Evolutionary conservation across 2,329 filamentous ascomycete species (phyloP).

Genomic region (Colletotrichum sidae): DNA sequence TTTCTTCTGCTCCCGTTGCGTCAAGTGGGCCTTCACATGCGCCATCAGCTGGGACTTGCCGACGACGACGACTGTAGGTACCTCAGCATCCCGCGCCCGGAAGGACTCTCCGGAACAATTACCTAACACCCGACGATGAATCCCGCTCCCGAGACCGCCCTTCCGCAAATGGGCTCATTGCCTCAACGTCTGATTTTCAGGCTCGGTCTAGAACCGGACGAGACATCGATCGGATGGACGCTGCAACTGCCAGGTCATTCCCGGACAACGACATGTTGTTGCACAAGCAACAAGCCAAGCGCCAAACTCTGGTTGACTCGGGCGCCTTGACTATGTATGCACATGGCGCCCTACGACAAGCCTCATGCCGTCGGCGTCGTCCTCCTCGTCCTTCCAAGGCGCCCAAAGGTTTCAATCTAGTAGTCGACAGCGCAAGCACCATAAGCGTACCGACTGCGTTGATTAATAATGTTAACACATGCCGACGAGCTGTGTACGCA

Average conservation of each 20-base stretch:
- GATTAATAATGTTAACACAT: neutral
- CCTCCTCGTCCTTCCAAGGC: neutral
- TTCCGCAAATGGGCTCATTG: conserved; percentile 20
- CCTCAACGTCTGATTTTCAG: neutral
- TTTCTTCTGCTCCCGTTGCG: conserved; percentile 5
- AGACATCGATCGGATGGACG: conserved; percentile 13
- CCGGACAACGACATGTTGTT: conserved; percentile 8
- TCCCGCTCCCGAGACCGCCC: conserved; percentile 14
- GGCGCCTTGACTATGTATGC: conserved; percentile 2
- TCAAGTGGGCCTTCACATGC: conserved; percentile 6
- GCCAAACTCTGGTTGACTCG: conserved; percentile 13
- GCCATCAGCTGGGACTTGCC: conserved; percentile 5
- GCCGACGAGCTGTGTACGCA: neutral
- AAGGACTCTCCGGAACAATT: conserved; percentile 23
- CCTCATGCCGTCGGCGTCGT: conserved; percentile 19
- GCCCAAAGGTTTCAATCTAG: no score
- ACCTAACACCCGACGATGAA: conserved; percentile 14
- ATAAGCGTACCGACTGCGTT: conserved; percentile 12
- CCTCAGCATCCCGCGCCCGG: conserved; percentile 22
- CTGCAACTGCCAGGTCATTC: neutral
- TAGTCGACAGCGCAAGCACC: no score
- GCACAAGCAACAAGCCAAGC: conserved; percentile 2
- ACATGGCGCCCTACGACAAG: conserved; percentile 24
- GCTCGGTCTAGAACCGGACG: conserved; percentile 15
- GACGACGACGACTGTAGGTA: neutral